Conservation (phyloP, 495 filamentous ascomycete species). For the Beverwykella pulmonaria region DNA sequence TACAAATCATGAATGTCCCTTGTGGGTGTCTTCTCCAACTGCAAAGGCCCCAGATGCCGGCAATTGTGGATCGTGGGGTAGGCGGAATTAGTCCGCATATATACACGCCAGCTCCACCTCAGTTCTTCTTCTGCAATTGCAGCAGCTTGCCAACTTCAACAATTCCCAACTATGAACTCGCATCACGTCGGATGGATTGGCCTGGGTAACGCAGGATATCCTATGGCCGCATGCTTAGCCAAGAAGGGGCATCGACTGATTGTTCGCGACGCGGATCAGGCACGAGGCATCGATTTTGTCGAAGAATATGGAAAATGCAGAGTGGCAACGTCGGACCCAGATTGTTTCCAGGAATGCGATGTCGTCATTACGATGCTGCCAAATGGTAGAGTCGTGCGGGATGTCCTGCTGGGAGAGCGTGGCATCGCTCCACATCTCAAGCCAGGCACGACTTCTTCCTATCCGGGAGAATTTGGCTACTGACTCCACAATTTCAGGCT, state of each 20-base stretch:
- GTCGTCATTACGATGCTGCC: conserved; percentile 44
- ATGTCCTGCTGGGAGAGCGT: conserved; percentile 38
- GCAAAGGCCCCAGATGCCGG: background rate
- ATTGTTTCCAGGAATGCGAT: conserved; percentile 38
- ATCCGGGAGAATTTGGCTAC: background rate
- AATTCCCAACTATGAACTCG: background rate
- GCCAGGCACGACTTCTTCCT: conserved; percentile 20
- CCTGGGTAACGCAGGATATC: conserved; percentile 41
- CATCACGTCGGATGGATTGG: conserved; percentile 41
- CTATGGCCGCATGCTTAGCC: conserved; percentile 40
- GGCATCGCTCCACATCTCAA: conserved; percentile 38
- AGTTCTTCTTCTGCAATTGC: background rate
- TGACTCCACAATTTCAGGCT: conserved; percentile 21
- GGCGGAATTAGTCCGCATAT: conserved; percentile 16
- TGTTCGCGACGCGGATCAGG: conserved; percentile 39
- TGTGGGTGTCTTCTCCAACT: background rate
- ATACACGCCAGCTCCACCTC: background rate
- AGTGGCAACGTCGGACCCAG: conserved; percentile 14
- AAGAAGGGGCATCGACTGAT: conserved; percentile 40
- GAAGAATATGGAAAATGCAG: conserved; percentile 34
- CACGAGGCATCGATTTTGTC: conserved; percentile 31
- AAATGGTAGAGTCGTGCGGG: conserved; percentile 40
- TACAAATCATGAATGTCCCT: no score
- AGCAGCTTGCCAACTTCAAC: background rate
- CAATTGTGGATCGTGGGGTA: conserved; percentile 29